Evolutionary conservation across 371 early-diverging fungal species (phyloP), one percentile per base, ranked within the genome.

Genomic region (Mortierella sp.): DNA sequence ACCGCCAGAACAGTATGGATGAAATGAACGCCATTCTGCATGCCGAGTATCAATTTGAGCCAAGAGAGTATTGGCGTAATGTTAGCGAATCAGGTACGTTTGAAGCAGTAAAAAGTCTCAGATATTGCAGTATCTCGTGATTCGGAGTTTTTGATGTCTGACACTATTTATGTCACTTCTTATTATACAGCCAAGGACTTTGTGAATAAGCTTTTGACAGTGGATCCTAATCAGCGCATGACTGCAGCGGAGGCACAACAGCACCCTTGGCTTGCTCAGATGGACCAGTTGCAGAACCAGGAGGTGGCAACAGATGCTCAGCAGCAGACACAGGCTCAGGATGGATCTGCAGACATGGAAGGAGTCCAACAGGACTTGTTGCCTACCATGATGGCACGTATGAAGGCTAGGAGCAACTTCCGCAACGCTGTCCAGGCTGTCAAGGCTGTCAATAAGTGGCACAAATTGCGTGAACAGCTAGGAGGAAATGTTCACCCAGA

Each of bases 21-120:
- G 93, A 91, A 72, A 90, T 89, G 85, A 84, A 92, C 52, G 92
- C 92, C 39, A 94, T 97, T 71, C 81, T 95, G 62, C 83, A 84
- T 47, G 96, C 91, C 39, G 88, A 91, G 35, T 97, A 93, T 79
- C 85, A 83, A 24, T 97, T 93, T 85, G 92, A 92, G 62, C 93
- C 94, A 47, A 61, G 65, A 6, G 91, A 93, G 73, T 95, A 93
- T 85, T 97, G 97, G 97, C 79, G 80, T 16, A 87, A 88, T 11
- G 85, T 86, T 30, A 69, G 73, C 18, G 79, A 84, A 45, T 62
- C 67, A 47, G 84, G 84, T 79, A 77, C 5, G 32, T 58, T 14
- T 12, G 4, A 26, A 18, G 5, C 9, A 54, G 18, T 54, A 18
- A 9, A 54, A 8, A 9, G 22, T 22, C 18, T 30, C 30, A 30